These are phyloP conservation scores for Ceratobasidium sp. DNA, from an alignment of 1,284 basidiomycete genomes.

Conservation along the genomic window DNA sequence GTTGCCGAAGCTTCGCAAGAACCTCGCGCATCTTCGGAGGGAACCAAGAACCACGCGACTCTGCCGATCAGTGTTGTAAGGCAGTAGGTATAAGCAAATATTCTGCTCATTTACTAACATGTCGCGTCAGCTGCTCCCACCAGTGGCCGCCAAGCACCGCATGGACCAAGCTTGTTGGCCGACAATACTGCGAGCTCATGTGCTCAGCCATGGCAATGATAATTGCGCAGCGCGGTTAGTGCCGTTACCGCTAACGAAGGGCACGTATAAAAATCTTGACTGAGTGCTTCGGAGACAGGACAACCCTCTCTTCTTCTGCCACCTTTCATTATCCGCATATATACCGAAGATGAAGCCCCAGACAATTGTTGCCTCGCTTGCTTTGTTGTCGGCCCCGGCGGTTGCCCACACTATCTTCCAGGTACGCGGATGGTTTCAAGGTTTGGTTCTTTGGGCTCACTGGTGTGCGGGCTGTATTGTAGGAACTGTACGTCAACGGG, in stretches of 20 bases:
- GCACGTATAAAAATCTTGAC: slow-evolving; percentile 19
- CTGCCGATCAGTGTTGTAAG: not conserved
- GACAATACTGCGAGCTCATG: slow-evolving; percentile 19
- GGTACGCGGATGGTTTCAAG: not conserved
- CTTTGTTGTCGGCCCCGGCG: slow-evolving; percentile 36
- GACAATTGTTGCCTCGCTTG: slow-evolving; percentile 29
- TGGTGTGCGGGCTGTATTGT: no score
- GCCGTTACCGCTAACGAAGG: not conserved
- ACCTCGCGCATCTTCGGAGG: slow-evolving; percentile 35
- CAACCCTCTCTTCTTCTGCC: slow-evolving; percentile 11
- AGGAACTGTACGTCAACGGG: slow-evolving; percentile 45
- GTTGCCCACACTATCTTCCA: slow-evolving; percentile 49
- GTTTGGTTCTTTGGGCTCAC: not conserved
- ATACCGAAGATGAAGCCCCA: slow-evolving; percentile 41
- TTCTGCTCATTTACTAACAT: slow-evolving; percentile 14
- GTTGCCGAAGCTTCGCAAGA: slow-evolving; percentile 24
- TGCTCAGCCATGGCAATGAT: not conserved
- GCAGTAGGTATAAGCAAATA: not conserved
- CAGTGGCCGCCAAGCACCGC: slow-evolving; percentile 7
- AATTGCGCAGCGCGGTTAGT: not conserved
- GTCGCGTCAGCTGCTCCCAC: not conserved
- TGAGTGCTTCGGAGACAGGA: not conserved
- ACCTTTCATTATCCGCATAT: slow-evolving; percentile 20
- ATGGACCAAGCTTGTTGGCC: not conserved
- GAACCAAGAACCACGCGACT: not conserved